Conservation (phyloP, 164 flowering plant genomes). For the Macadamia tetraphylla region DNA sequence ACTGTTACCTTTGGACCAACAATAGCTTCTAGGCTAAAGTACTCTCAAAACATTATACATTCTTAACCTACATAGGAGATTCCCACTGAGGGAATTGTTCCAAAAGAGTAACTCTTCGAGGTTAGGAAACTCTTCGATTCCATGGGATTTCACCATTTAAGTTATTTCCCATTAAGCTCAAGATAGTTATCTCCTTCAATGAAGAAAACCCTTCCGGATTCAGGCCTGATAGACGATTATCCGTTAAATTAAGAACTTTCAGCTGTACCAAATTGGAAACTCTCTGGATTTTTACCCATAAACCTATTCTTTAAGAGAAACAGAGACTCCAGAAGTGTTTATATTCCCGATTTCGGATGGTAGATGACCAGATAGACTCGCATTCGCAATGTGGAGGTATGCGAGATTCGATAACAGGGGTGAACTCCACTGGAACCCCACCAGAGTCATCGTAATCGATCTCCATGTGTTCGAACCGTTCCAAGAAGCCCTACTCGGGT, state of each 20-base stretch:
- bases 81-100: conserved; percentile 70
- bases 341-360: conserved; percentile 49
- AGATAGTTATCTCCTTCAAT: conserved; percentile 34
- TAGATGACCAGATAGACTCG: conserved; percentile 52
- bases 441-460: conserved; percentile 72
- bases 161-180: conserved; percentile 53
- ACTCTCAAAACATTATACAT: no score
- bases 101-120: conserved; percentile 53
- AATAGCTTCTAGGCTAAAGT: no score
- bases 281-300: conserved; percentile 58
- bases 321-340: conserved; percentile 37
- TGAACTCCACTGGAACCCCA: conserved; percentile 39
- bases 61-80: conserved; percentile 63
- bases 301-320: conserved; percentile 60
- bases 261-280: conserved; percentile 29
- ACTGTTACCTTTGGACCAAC: no score
- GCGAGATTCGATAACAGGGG: conserved; percentile 35
- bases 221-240: conserved; percentile 54
- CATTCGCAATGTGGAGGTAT: conserved; percentile 56
- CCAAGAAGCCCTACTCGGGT: conserved; percentile 38
- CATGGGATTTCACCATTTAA: conserved; percentile 67
- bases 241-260: conserved; percentile 59
- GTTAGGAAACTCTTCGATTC: conserved; percentile 60
- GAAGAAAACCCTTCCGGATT: conserved; percentile 43
- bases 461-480: conserved; percentile 56